Evolutionary conservation across 148 eudicot genomes (phyloP), one percentile per base, ranked within the genome.

Genomic region (Arctostaphylos glauca): DNA sequence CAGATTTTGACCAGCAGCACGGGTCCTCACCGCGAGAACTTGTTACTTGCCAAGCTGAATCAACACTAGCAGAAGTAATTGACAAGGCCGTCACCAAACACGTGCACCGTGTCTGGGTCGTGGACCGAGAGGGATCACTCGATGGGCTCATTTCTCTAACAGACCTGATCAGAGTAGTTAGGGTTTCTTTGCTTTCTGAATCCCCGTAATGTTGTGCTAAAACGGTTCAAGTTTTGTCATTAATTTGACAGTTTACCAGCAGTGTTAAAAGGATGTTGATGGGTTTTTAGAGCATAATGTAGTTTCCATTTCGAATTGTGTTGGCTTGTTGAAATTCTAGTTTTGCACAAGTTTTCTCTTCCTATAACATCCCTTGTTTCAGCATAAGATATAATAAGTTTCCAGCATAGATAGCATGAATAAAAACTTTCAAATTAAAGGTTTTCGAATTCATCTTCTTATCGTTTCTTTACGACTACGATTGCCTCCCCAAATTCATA

Each of bases 61-160:
- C 92, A 2, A 41, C 81, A 2, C 85, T 96, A 1, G 87, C 81
- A 0, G 98, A 96, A 67, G 95, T 90, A 43, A 87, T 96, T 0
- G 91, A 94, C 79, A 91, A 90, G 87, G 91, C 87, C 0, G 83
- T 90, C 1, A 81, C 60, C 52, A 72, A 85, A 23, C 95, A 94
- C 25, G 98, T 96, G 48, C 99, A 96, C 81, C 93, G 98, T 0
- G 91, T 94, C 44, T 96, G 99, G 99, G 94, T 92, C 13, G 89
- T 90, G 15, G 90, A 91, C 44, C 83, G 53, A 1, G 74, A 62
- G 2, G 94, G 95, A 19, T 16, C 81, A 41, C 90, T 96, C 2
- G 82, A 83, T 1, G 99, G 99, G 23, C 86, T 94, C n/a, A 87
- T 96, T 23, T 92, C 99, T 5, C 92, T 96, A 9, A 92, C 98